These are phyloP conservation scores for Pythium angustatum DNA, from an alignment of 352 stramenopile species.

Conservation along the genomic window DNA sequence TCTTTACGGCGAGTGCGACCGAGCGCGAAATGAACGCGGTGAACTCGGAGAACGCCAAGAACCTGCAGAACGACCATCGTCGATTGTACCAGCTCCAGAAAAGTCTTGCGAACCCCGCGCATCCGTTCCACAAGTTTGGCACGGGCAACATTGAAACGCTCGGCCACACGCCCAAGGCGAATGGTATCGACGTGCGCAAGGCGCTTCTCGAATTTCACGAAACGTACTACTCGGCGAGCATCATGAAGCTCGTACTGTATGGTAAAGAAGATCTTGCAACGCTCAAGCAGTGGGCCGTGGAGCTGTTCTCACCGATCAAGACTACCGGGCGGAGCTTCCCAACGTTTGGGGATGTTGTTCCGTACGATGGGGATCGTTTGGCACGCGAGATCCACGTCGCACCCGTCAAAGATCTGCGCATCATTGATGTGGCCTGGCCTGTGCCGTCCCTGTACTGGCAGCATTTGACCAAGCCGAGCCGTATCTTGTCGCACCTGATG, in stretches of 20 bases:
- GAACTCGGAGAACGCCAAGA: slow-evolving; percentile 97
- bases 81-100: slow-evolving; percentile 87
- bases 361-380: slow-evolving; percentile 54
- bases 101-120: slow-evolving; percentile 58
- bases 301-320: slow-evolving; percentile 82
- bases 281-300: slow-evolving; percentile 70
- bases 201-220: slow-evolving; percentile 85
- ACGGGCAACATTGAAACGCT: slow-evolving; percentile 89
- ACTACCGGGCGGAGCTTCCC: slow-evolving; percentile 62
- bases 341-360: slow-evolving; percentile 51
- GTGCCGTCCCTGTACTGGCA: slow-evolving; percentile 55
- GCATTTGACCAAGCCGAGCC: slow-evolving; percentile 70
- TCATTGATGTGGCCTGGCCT: slow-evolving; percentile 76
- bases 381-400: slow-evolving; percentile 50
- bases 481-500: slow-evolving; percentile 91
- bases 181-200: slow-evolving; percentile 63
- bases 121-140: slow-evolving; percentile 91
- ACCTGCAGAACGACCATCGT: slow-evolving; percentile 92
- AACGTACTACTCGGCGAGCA: slow-evolving; percentile 89
- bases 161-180: slow-evolving; percentile 34
- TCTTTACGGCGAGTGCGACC: slow-evolving; percentile 90
- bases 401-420: slow-evolving; percentile 65
- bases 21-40: slow-evolving; percentile 96
- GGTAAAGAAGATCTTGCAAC: slow-evolving; percentile 86
- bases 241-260: slow-evolving; percentile 91